Conservation (phyloP, 73 alveolate species). For the Paramecium tetraurelia region DNA sequence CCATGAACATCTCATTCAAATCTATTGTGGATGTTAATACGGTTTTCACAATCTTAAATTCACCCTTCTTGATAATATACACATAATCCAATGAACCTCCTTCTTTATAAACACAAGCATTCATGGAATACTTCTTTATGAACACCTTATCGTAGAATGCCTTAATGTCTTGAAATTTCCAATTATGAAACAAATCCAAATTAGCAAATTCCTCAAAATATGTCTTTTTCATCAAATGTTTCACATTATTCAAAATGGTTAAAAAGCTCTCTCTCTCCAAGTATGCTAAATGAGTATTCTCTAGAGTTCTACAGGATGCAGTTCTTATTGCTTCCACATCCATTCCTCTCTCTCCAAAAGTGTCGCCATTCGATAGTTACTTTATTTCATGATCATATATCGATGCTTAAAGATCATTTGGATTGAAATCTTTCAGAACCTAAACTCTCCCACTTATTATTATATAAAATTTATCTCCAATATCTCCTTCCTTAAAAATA, state of each 20-base stretch:
- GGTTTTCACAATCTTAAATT: conserved; percentile 54
- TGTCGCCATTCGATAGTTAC: not conserved
- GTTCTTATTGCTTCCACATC: not conserved
- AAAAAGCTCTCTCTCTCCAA: not conserved
- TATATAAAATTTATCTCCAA: conserved; percentile 29
- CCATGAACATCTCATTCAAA: conserved; percentile 23
- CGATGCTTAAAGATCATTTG: not conserved
- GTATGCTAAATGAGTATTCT: conserved; percentile 3
- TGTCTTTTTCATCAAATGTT: not conserved
- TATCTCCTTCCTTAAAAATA: conserved; percentile 30
- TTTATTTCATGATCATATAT: not conserved
- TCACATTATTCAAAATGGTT: not conserved
- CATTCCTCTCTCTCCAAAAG: conserved; percentile 44
- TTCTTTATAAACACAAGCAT: conserved; percentile 32
- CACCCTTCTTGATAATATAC: conserved; percentile 67
- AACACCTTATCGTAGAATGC: conserved; percentile 17
- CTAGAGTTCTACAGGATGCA: conserved; percentile 9
- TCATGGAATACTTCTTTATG: conserved; percentile 47
- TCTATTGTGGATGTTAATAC: not conserved
- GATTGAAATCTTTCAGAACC: conserved; percentile 26
- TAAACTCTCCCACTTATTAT: not conserved
- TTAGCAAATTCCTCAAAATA: conserved; percentile 40
- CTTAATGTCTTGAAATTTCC: conserved; percentile 27
- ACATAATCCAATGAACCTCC: conserved; percentile 51
- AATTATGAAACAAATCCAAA: not conserved